Conservation (phyloP, 441 rosid genomes). For the Breynia disticha region DNA sequence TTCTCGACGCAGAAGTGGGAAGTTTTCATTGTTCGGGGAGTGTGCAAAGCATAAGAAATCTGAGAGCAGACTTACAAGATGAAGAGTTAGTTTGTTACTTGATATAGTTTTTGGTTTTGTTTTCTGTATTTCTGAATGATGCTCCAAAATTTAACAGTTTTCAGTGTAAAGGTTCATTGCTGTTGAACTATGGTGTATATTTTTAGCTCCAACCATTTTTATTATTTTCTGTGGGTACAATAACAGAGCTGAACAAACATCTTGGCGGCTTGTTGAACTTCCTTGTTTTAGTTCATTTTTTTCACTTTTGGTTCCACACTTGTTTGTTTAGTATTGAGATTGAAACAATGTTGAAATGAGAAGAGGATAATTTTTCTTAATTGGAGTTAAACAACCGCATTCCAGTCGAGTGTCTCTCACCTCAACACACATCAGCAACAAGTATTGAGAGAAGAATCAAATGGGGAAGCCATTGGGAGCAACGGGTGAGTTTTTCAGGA, state of each 20-base stretch:
- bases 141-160: slow-evolving; percentile 4
- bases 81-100: slow-evolving; percentile 17
- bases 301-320: too few relatives aligned
- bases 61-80: slow-evolving; percentile 42
- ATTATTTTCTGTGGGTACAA: background rate
- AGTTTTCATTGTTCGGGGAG: slow-evolving; percentile 56
- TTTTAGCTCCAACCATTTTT: slow-evolving; percentile 15
- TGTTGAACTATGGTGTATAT: slow-evolving; percentile 13
- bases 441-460: too few relatives aligned
- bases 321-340: too few relatives aligned
- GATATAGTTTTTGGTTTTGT: slow-evolving; percentile 8
- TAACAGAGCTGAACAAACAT: background rate
- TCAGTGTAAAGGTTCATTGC: slow-evolving; percentile 14
- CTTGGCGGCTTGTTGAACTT: background rate
- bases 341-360: too few relatives aligned
- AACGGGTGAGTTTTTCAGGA: slow-evolving; percentile 87
- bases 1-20: slow-evolving; percentile 27
- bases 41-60: slow-evolving; percentile 59
- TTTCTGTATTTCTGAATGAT: slow-evolving; percentile 20
- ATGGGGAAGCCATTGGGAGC: slow-evolving; percentile 63
- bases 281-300: too few relatives aligned
- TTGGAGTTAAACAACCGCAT: too few relatives aligned
- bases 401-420: too few relatives aligned
- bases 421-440: too few relatives aligned
- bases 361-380: too few relatives aligned